Percentiles rank a stretch among this genome's conserved stretches.
These are phyloP conservation scores for Fraxinus quadrangulata DNA, from an alignment of 257 asterid species.

Conservation along the genomic window DNA sequence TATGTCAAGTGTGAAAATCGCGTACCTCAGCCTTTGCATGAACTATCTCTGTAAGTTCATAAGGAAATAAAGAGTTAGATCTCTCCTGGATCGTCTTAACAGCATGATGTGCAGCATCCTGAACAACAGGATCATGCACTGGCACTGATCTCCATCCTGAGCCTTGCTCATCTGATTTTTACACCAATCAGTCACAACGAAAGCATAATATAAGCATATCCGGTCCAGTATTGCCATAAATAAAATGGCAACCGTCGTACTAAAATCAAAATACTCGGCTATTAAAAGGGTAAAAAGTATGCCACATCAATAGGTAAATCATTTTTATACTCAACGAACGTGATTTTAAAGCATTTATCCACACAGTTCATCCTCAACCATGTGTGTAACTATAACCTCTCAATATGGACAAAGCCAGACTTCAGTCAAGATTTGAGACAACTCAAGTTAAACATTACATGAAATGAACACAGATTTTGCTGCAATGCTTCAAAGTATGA, in stretches of 20 bases:
- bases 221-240: neutral
- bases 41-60: conserved; percentile 66
- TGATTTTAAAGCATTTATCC: neutral
- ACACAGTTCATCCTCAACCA: neutral
- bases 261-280: neutral
- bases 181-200: neutral
- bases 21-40: conserved; percentile 84
- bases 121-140: conserved; percentile 74
- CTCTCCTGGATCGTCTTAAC: conserved; percentile 72
- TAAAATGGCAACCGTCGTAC: neutral
- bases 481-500: neutral
- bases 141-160: conserved; percentile 74
- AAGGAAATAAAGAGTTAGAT: conserved; percentile 77
- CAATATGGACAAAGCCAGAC: neutral
- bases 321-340: neutral
- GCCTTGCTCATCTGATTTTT: conserved; percentile 44
- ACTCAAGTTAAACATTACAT: neutral
- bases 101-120: conserved; percentile 89
- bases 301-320: neutral
- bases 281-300: neutral
- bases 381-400: neutral
- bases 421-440: neutral
- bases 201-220: neutral
- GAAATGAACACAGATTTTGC: neutral
- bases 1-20: neutral